Conservation (phyloP, 495 filamentous ascomycete species). For the Aspergillus conjunctus region DNA sequence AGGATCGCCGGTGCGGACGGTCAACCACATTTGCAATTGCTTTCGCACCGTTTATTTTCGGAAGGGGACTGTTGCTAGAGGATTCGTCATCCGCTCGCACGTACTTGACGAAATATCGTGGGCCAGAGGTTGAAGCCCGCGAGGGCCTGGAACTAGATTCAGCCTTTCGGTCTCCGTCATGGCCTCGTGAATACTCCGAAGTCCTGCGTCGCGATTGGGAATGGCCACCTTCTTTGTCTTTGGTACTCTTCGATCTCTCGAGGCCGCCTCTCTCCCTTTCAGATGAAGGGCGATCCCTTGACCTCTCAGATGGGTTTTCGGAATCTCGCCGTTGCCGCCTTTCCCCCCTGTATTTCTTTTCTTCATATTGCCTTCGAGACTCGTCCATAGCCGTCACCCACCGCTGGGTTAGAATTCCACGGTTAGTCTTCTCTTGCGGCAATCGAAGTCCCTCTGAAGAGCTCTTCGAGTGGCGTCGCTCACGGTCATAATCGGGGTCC, state of each 20-base stretch:
- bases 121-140: conserved; percentile 29
- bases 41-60: conserved; percentile 40
- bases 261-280: conserved; percentile 14
- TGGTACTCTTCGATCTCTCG: conserved; percentile 12
- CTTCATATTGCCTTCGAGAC: conserved; percentile 43
- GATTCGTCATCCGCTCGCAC: conserved; percentile 37
- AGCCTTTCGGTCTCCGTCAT: conserved; percentile 26
- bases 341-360: conserved; percentile 32
- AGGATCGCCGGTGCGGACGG: conserved; percentile 30
- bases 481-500: conserved; percentile 26
- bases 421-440: conserved; percentile 41
- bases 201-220: conserved; percentile 30
- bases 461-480: conserved; percentile 41
- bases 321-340: conserved; percentile 22
- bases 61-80: conserved; percentile 39
- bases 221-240: conserved; percentile 26
- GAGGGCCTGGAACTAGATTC: conserved; percentile 34
- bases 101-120: conserved; percentile 43
- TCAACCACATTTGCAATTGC: conserved; percentile 33
- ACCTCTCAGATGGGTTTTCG: conserved; percentile 3
- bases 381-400: conserved; percentile 47
- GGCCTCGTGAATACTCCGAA: conserved; percentile 34
- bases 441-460: conserved; percentile 41
- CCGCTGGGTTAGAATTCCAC: conserved; percentile 38
- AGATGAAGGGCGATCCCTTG: conserved; percentile 22